A percentile compares a stretch with the other conserved stretches of the same genome.
phyloP scores from a whole-genome alignment of 2,329 filamentous ascomycete species.

The Alternaria angustiovoidea region DNA sequence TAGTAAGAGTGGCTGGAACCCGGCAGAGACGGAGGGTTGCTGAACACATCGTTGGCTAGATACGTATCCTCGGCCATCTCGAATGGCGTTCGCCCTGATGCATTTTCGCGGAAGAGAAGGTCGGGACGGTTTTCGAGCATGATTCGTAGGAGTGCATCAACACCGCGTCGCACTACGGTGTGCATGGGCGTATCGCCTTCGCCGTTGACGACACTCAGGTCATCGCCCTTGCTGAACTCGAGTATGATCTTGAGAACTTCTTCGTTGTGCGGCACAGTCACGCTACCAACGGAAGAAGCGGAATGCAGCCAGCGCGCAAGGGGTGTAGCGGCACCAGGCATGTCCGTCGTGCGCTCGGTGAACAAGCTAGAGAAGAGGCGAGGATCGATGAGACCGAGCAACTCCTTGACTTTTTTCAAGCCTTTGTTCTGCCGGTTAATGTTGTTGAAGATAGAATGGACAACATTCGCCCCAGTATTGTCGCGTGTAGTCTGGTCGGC shows the following conservation, averaged over 20 bases:
- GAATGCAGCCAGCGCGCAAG: conserved; percentile 58
- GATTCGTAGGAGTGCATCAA: conserved; percentile 55
- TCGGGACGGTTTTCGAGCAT: conserved; percentile 64
- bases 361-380: conserved; percentile 66
- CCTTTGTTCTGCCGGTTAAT: conserved; percentile 45
- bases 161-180: conserved; percentile 56
- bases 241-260: conserved; percentile 37
- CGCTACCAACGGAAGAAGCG: neutral
- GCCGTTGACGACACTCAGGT: conserved; percentile 67
- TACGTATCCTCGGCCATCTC: conserved; percentile 70
- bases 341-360: conserved; percentile 62
- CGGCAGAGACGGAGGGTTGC: conserved; percentile 20
- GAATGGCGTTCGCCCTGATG: conserved; percentile 75
- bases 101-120: conserved; percentile 75
- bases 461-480: conserved; percentile 68
- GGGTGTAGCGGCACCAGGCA: conserved; percentile 67
- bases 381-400: conserved; percentile 68
- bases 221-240: conserved; percentile 54
- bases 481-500: conserved; percentile 75
- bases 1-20: neutral
- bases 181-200: conserved; percentile 73
- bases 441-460: conserved; percentile 63
- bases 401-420: conserved; percentile 22
- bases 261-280: neutral
- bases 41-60: conserved; percentile 48